Evolutionary conservation across 371 early-diverging fungal species (phyloP), one percentile per base, ranked within the genome.

Genomic region (Mortierella sp.): DNA sequence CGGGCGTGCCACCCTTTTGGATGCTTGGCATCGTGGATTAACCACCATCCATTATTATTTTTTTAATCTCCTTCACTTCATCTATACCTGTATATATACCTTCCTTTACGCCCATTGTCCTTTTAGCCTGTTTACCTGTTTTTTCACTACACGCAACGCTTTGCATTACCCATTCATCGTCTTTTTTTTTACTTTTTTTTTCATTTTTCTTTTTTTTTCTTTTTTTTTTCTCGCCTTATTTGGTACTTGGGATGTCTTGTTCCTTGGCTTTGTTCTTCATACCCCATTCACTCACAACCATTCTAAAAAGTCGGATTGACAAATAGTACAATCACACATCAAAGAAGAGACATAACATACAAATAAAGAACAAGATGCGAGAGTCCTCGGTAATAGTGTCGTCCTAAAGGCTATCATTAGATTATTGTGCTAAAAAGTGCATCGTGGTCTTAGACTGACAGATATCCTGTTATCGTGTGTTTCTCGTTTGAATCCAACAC

Each of bases 1-100:
- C 64, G 1, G 76, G 76, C 0, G 76, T 76, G 6, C 76, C 76
- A 21, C 76, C 76, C 6, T 76, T 76, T 50, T 76, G 76, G 76
- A 76, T 76, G 76, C 24, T 76, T 14, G 76, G 76, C 17, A 64
- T 69, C 11, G 69, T 75, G 19, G 73, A 63, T 53, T 67, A 63
- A 63, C 7, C 6, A 14, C 2, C 21, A 6, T 9, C n/a, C 51
- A 24, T 41, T 32, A 39, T 34, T 21, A 41, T 28, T 30, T 19
- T 31, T 30, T 50, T 27, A 43, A 43, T 46, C 26, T 27, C 44
- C 46, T 32, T 23, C 23, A 43, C 21, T 49, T 50, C 21, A 27
- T 42, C 44, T 26, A 4, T 31, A 14, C 39, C 17, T 39, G 11
- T 39, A 14, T 11, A 14, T 39, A 39, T 44, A 8, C 17, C 4